Evolutionary conservation across 768 basidiomycete species (phyloP).

Genomic region (Tulasnella calospora): DNA sequence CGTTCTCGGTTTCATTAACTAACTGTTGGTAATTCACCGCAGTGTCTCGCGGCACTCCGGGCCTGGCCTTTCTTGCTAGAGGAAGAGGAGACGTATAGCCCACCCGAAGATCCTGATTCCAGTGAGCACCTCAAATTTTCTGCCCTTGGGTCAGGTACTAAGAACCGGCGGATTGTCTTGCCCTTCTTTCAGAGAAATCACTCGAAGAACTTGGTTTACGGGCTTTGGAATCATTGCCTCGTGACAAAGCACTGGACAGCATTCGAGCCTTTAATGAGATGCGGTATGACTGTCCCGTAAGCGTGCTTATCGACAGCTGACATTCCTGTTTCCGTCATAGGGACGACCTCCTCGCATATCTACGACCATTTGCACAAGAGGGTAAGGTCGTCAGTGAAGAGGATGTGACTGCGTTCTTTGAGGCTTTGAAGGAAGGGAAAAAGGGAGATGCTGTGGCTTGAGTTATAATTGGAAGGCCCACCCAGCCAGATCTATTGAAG

Average conservation of each 20-base stretch:
- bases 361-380: conserved; percentile 73
- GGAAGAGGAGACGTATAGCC: conserved; percentile 72
- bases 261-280: conserved; percentile 79
- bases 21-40: not conserved
- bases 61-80: conserved; percentile 57
- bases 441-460: not conserved
- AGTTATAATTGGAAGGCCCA: not conserved
- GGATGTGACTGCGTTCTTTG: conserved; percentile 68
- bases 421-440: conserved; percentile 31
- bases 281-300: conserved; percentile 46
- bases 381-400: conserved; percentile 68
- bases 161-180: not conserved
- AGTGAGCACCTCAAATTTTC: conserved; percentile 41
- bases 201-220: conserved; percentile 80
- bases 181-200: conserved; percentile 52
- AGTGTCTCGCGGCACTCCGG: conserved; percentile 60
- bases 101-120: conserved; percentile 81
- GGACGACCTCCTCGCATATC: conserved; percentile 63
- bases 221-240: conserved; percentile 65
- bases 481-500: not conserved
- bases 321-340: conserved; percentile 38
- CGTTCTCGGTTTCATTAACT: not conserved
- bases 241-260: conserved; percentile 76
- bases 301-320: not conserved
- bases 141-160: not conserved